Evolutionary conservation across 202 grass and related monocot species (phyloP), one percentile per base, ranked within the genome.

Genomic region (Dendrocalamus latiflorus): DNA sequence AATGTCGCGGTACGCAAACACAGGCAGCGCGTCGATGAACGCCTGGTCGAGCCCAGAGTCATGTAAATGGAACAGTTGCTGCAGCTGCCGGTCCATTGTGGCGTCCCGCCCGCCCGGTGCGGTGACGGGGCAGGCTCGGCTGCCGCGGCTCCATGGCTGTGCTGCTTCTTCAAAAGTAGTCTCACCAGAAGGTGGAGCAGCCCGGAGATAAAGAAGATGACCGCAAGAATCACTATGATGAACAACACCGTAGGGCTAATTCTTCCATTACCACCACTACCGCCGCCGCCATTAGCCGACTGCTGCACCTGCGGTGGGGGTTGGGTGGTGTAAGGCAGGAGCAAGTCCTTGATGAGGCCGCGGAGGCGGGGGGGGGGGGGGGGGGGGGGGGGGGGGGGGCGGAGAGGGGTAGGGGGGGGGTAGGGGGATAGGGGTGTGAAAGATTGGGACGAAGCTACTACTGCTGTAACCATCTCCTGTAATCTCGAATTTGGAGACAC

Each of bases 191-290:
- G 92, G 81, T 94, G 94, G 79, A 97, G 91, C 50, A 97, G 90
- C 80, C 90, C 94, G 65, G 90, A 94, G 73, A 97, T 91, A 79
- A 97, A 97, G 86, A 97, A 89, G 50, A 97, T 85, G 68, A 91
- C 88, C 3, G 92, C 94, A 33, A 97, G 84, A 54, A 97, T 94
- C 51, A 97, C 92, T 84, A 97, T 91, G 86, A 93, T 94, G 83
- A 97, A 97, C 6, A 97, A 75, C 76, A 97, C 86, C 58, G 88
- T 86, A 28, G 92, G 94, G 72, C 84, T 93, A 59, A 97, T 97
- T 83, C 77, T 88, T 51, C 84, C 65, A 84, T 87, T 97, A 45
- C 86, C 24, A 55, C 51, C 89, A 24, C 83, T 36, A 36, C 5
- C 83, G 1, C 75, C 81, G 0, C 80, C 43, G 1, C 74, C 44